Base-by-base conservation (phyloP, 768 basidiomycete genomes). In the Tephrocybe sp. region DNA sequence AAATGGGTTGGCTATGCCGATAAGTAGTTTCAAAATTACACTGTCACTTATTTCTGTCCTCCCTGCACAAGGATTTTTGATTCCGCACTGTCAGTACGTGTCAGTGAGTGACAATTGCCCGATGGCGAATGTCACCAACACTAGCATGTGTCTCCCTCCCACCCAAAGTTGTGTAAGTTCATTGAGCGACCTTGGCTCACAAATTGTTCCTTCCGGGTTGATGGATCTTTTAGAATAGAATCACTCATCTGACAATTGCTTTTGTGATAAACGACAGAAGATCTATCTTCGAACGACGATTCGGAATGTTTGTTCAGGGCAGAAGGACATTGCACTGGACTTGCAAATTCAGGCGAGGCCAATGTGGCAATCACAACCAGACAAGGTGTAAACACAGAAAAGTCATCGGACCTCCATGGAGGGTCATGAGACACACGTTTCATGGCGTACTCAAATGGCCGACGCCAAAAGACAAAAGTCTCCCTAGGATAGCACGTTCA, bases 401-500 rank as follows among this genome's bases (percentile, higher is more conserved):
- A 27, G 37, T 53, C 55, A 51, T 37, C 49, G 19, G 55, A 56
- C 47, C 44, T 24, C n/a, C 16, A 24, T 46, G 35, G 37, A 15
- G 32, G 37, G 54, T 56, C 52, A 54, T 55, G 48, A 49, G 55
- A 41, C 49, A 45, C 47, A 50, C 32, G 43, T 44, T 42, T 49
- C 18, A 30, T 35, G 49, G 45, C 19, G 34, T 49, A 53, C 53
- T 57, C 39, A 39, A 51, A 30, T 37, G 24, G 35, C 32, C 40
- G 42, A 25, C 44, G 40, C 48, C 49, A 61, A 55, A 47, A 47
- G 55, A 40, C 39, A 54, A 37, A 46, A 54, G 47, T 55, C 53
- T 49, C 41, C 57, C 53, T 58, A 60, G 44, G 54, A 62, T 57
- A 60, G 53, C 55, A 59, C 38, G 24, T 58, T 52, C 47, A 49